These are phyloP conservation scores for Bauhinia variegata DNA, from an alignment of 306 rosid genomes.

Conservation along the genomic window DNA sequence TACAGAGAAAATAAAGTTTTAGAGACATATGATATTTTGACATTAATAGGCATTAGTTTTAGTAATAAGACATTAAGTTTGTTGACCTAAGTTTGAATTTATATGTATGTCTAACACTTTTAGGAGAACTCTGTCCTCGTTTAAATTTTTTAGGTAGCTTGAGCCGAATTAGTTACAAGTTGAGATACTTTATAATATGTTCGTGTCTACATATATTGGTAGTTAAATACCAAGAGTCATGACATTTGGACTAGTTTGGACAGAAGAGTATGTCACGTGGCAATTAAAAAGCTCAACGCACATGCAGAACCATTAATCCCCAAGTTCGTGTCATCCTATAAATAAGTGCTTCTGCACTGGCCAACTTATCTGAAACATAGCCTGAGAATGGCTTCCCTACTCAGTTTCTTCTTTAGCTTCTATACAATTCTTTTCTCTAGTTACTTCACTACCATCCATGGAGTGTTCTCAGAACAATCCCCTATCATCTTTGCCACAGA, in stretches of 20 bases:
- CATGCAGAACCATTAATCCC: not conserved
- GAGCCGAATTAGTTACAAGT: too few species aligned
- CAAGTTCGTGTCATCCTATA: not conserved
- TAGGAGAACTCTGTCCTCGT: too few species aligned
- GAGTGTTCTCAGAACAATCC: constrained; percentile 27
- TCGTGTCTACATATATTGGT: too few species aligned
- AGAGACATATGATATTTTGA: too few species aligned
- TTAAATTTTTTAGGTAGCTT: too few species aligned
- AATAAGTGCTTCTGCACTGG: not conserved
- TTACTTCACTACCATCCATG: not conserved
- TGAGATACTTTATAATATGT: too few species aligned
- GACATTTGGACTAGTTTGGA: not conserved
- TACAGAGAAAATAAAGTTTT: too few species aligned
- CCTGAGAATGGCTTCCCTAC: constrained; percentile 20
- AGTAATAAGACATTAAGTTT: too few species aligned
- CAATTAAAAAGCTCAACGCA: not conserved
- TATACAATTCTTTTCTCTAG: constrained; percentile 9
- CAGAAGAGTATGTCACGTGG: not conserved
- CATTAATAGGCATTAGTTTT: too few species aligned
- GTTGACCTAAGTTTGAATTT: too few species aligned
- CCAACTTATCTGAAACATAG: not conserved
- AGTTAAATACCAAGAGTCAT: not conserved
- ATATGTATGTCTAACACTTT: too few species aligned
- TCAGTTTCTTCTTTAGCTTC: not conserved
- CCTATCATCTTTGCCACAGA: not conserved